phyloP scores from a whole-genome alignment of 331 rosid species.

The Rosa hybrid region DNA sequence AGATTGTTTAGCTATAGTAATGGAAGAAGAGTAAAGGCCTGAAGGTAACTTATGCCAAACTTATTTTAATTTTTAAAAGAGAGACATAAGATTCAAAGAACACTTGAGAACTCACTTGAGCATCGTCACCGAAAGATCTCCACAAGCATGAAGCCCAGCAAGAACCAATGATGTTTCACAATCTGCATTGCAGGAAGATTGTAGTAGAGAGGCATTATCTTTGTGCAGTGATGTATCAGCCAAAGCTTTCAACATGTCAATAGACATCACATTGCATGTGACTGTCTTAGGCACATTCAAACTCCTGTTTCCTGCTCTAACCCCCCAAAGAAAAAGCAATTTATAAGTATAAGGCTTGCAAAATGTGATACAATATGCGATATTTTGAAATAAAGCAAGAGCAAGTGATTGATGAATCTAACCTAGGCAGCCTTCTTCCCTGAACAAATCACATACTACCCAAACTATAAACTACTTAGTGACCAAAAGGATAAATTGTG shows the following conservation, averaged over 20 bases:
- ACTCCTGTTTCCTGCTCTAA: conserved; percentile 61
- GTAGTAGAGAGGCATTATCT: conserved; percentile 30
- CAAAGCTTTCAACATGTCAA: conserved; percentile 66
- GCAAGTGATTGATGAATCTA: neutral
- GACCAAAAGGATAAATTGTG: conserved; percentile 10
- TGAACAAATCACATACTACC: neutral
- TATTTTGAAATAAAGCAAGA: conserved; percentile 11
- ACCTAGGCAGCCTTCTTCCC: conserved; percentile 14
- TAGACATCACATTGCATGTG: conserved; percentile 70
- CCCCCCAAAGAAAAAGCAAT: neutral
- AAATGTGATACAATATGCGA: neutral
- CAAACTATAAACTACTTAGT: neutral
- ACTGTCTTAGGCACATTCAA: conserved; percentile 76
- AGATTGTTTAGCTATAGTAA: neutral
- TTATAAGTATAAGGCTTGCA: conserved; percentile 21
- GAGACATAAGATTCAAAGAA: conserved; percentile 17
- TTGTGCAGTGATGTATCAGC: conserved; percentile 46
- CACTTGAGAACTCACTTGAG: conserved; percentile 63
- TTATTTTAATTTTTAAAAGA: neutral
- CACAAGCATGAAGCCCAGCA: conserved; percentile 99
- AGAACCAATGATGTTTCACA: conserved; percentile 58
- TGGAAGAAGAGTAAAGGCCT: neutral
- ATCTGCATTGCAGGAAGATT: conserved; percentile 32
- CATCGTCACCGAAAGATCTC: conserved; percentile 92
- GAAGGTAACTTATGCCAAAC: neutral